Evolutionary conservation across 2,329 filamentous ascomycete species (phyloP), one percentile per base, ranked within the genome.

Genomic region (Pseudocercospora fijiensis): DNA sequence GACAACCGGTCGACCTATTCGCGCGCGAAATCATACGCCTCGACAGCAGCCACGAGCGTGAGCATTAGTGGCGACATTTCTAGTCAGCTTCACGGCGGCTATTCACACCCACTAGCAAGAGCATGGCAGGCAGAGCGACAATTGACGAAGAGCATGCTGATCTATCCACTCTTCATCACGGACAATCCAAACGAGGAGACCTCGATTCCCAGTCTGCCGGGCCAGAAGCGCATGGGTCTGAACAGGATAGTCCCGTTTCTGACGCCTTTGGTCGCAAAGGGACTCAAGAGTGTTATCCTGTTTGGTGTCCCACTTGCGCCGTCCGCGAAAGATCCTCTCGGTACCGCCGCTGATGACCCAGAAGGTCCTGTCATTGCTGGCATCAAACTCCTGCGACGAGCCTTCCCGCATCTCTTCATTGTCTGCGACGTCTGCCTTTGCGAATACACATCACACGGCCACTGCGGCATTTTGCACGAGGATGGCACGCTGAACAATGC

Each of bases 371-470:
- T 98, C 58, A 96, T 98, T 71, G 87, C 88, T 72, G 85, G 87
- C 55, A 97, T 98, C 74, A 90, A 89, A 57, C 84, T 97, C 28
- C 84, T 99, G 62, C 89, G 92, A 70, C 86, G 90, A 69, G 84
- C 88, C 43, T 98, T 97, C 78, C 95, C 95, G 1, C 88, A 92
- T 66, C 85, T 99, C 65, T 98, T 96, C 81, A 91, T 99, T 72
- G 88, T 90, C 70, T 88, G 89, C 65, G 95, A 99, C 76, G 95
- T 99, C 63, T 98, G 95, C 76, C 88, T 99, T 7, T 99, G 95
- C 85, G 95, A 99, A 80, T 99, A 99, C 81, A 99, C 95, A 0
- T 95, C 91, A 6, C 95, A 99, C 78, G 95, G 95, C 51, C 95
- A 99, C 82, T 99, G 95, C 76, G 95, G 95, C 59, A 97, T 99